phyloP scores from a whole-genome alignment of 495 filamentous ascomycete species.

The Aspergillus conjunctus region DNA sequence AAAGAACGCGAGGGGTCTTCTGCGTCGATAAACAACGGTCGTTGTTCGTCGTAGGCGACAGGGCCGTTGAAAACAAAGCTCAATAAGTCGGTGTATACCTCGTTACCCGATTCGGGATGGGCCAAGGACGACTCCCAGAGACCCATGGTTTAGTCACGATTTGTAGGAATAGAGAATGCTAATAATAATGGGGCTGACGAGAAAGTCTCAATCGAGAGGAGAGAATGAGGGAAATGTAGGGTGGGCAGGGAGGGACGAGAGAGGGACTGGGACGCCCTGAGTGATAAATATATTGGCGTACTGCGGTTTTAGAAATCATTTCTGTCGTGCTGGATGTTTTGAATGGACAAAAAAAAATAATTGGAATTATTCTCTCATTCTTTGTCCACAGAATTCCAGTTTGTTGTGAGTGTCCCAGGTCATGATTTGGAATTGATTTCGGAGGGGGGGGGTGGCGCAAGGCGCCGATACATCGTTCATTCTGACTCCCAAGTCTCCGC shows the following conservation, averaged over 20 bases:
- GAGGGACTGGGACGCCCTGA: conserved; percentile 15
- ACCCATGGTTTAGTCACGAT: conserved; percentile 32
- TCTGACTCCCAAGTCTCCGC: conserved; percentile 19
- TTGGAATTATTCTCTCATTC: conserved; percentile 6
- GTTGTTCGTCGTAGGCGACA: conserved; percentile 36
- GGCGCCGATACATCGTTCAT: conserved; percentile 24
- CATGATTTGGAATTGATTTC: conserved; percentile 30
- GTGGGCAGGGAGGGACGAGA: conserved; percentile 2
- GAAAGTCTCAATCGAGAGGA: not conserved
- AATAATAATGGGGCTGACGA: not conserved
- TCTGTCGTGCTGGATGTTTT: conserved; percentile 25
- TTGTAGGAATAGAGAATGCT: not conserved
- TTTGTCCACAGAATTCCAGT: conserved; percentile 26
- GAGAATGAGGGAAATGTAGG: not conserved
- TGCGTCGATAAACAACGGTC: conserved; percentile 59
- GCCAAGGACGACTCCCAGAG: conserved; percentile 36
- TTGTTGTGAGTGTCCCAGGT: conserved; percentile 24
- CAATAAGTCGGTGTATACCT: conserved; percentile 44
- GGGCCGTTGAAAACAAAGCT: conserved; percentile 44
- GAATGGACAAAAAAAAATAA: conserved; percentile 15
- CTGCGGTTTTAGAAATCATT: conserved; percentile 18
- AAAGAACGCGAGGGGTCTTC: conserved; percentile 56
- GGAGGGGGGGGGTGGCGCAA: conserved; percentile 27
- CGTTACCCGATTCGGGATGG: conserved; percentile 26
- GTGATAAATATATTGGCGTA: conserved; percentile 30